Percentiles rank a stretch among this genome's conserved stretches.
Evolutionary conservation across 345 rosid genomes (phyloP).

Genomic region (Camelina sativa): DNA sequence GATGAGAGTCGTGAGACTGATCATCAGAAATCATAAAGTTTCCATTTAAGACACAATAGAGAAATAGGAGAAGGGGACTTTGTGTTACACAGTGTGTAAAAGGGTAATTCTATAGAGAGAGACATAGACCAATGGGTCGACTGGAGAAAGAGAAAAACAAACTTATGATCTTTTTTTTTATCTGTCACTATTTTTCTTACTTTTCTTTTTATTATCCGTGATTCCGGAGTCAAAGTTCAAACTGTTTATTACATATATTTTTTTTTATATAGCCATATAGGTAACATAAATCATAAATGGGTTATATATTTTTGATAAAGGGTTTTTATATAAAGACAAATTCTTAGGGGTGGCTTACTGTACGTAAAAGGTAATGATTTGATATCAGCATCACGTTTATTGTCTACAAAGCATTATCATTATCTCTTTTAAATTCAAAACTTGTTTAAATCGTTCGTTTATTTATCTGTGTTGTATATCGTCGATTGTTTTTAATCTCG

Average conservation of each 20-base stretch:
- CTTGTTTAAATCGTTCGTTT: slow-evolving; percentile 11
- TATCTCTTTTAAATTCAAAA: neutral
- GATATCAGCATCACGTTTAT: slow-evolving; percentile 7
- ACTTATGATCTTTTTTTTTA: neutral
- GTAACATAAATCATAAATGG: too few species aligned
- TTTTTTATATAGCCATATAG: too few species aligned
- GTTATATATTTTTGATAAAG: too few species aligned
- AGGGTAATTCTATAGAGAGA: slow-evolving; percentile 41
- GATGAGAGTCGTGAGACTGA: slow-evolving; percentile 35
- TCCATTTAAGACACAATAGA: slow-evolving; percentile 38
- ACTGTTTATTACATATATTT: neutral
- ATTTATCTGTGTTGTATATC: too few species aligned
- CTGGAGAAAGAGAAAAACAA: slow-evolving; percentile 24
- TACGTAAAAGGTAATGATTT: neutral
- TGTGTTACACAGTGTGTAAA: slow-evolving; percentile 48
- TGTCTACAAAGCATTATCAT: neutral
- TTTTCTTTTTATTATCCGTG: neutral
- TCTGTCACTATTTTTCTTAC: neutral
- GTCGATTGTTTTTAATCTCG: too few species aligned
- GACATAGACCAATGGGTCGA: slow-evolving; percentile 41
- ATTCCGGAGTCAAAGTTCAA: slow-evolving; percentile 22
- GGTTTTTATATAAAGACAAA: neutral
- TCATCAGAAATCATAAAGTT: slow-evolving; percentile 49
- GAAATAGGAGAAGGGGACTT: slow-evolving; percentile 50
- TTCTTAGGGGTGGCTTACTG: neutral